Evolutionary conservation across 2,329 filamentous ascomycete species (phyloP).

Genomic region (Fusarium domesticum): DNA sequence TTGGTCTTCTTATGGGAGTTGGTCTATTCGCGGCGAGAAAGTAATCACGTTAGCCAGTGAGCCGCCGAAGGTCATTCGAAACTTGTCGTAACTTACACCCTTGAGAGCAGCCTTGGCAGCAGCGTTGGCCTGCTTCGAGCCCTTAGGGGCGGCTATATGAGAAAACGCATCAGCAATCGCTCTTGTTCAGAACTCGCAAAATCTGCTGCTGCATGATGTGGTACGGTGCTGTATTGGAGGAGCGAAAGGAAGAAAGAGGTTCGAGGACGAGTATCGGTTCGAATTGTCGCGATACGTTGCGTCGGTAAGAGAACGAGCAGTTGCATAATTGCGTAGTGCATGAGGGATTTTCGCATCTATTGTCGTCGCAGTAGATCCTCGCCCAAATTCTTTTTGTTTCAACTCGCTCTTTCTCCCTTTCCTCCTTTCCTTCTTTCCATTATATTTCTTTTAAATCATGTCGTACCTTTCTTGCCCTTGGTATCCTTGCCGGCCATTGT

Average conservation of each 20-base stretch:
- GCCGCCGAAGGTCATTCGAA: background rate
- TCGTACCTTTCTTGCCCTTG: slow-evolving; percentile 50
- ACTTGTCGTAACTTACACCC: slow-evolving; percentile 67
- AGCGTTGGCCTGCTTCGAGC: slow-evolving; percentile 82
- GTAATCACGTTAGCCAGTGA: slow-evolving; percentile 4
- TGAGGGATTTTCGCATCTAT: slow-evolving; percentile 1
- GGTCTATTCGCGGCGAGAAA: slow-evolving; percentile 36
- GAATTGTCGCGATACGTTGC: slow-evolving; percentile 12
- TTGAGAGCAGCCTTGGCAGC: slow-evolving; percentile 95
- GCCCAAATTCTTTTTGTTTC: slow-evolving; percentile 6
- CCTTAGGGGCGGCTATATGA: slow-evolving; percentile 58
- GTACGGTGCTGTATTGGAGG: slow-evolving; percentile 14
- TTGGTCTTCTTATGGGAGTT: slow-evolving; percentile 82
- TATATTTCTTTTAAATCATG: slow-evolving; percentile 28
- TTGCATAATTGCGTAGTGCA: background rate
- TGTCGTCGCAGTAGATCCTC: slow-evolving; percentile 3
- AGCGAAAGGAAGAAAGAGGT: slow-evolving; percentile 5
- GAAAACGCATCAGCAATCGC: slow-evolving; percentile 68
- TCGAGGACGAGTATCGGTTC: slow-evolving; percentile 6
- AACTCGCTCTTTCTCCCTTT: slow-evolving; percentile 2
- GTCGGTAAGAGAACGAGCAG: slow-evolving; percentile 6
- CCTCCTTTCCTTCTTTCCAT: slow-evolving; percentile 8
- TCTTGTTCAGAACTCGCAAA: slow-evolving; percentile 70
- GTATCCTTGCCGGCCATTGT: slow-evolving; percentile 37
- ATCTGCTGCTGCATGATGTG: slow-evolving; percentile 70